A percentile compares a stretch with the other conserved stretches of the same genome.
Evolutionary conservation across 192 early-diverging fungal species (phyloP).

Genomic region (Chytriomyces hyalinus): DNA sequence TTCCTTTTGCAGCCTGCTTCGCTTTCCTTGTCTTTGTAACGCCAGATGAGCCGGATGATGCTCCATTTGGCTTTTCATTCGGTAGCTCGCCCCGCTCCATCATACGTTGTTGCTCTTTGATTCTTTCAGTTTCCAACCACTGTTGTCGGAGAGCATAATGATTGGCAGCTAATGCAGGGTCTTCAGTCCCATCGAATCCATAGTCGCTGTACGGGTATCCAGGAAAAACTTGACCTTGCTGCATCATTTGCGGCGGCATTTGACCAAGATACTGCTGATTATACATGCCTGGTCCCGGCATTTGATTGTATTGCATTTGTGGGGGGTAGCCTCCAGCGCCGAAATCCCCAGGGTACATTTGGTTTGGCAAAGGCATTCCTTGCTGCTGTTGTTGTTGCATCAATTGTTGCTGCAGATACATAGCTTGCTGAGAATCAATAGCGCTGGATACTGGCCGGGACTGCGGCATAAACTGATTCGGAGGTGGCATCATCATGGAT

Average conservation of each 20-base stretch:
- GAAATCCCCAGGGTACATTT: neutral
- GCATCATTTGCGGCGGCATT: neutral
- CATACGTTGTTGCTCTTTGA: slow-evolving; percentile 32
- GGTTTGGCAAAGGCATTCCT: neutral
- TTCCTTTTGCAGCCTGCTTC: neutral
- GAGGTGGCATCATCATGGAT: slow-evolving; percentile 26
- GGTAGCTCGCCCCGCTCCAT: slow-evolving; percentile 27
- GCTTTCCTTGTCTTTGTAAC: neutral
- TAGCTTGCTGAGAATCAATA: neutral
- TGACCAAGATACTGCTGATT: neutral
- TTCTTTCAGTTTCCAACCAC: slow-evolving; percentile 29
- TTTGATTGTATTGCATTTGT: neutral
- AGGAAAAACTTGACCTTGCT: neutral
- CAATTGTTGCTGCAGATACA: neutral
- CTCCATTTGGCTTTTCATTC: neutral
- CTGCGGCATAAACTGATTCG: neutral
- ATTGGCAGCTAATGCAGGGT: slow-evolving; percentile 23
- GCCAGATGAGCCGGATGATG: neutral
- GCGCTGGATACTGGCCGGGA: slow-evolving; percentile 10
- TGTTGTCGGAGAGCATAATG: slow-evolving; percentile 25
- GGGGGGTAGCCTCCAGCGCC: neutral
- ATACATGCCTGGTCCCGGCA: slow-evolving; percentile 12
- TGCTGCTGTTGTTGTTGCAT: slow-evolving; percentile 5
- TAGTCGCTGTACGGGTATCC: slow-evolving; percentile 33
- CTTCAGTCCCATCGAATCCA: slow-evolving; percentile 22